Evolutionary conservation across 2,329 filamentous ascomycete genomes (phyloP).

Genomic region (Aspergillus novofumigatus): DNA sequence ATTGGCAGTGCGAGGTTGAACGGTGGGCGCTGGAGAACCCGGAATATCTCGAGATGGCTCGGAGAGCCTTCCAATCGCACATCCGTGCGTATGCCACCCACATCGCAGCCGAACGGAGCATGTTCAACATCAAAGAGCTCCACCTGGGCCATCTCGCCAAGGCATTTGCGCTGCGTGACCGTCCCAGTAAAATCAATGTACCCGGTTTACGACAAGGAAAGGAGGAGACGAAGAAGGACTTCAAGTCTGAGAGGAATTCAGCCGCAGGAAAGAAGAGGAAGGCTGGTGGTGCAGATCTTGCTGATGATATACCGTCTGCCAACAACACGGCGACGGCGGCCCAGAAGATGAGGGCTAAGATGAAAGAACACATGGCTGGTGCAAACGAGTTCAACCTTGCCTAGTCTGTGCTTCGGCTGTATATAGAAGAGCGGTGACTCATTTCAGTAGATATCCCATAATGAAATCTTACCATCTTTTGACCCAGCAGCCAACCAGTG

Average conservation of each 20-base stretch:
- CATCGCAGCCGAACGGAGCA: conserved; percentile 73
- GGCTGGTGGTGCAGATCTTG: conserved; percentile 22
- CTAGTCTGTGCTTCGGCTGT: conserved; percentile 27
- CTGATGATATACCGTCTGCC: conserved; percentile 23
- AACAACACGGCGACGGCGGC: conserved; percentile 45
- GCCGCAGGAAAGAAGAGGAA: conserved; percentile 35
- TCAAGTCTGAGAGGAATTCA: conserved; percentile 41
- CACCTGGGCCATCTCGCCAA: conserved; percentile 93
- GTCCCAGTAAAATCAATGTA: conserved; percentile 71
- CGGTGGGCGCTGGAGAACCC: conserved; percentile 61
- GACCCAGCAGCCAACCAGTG: conserved; percentile 90
- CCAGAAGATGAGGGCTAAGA: conserved; percentile 51
- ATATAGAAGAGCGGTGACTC: conserved; percentile 24
- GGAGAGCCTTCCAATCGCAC: conserved; percentile 85
- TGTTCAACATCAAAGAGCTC: conserved; percentile 87
- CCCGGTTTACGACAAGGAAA: conserved; percentile 48
- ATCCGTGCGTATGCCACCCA: conserved; percentile 95
- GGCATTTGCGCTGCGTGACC: conserved; percentile 83
- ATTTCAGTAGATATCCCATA: conserved; percentile 86
- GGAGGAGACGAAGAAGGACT: conserved; percentile 44
- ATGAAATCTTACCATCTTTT: conserved; percentile 90
- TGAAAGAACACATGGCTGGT: conserved; percentile 49
- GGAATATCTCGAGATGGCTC: conserved; percentile 71
- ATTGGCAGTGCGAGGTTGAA: conserved; percentile 63
- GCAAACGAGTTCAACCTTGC: conserved; percentile 58